phyloP scores from a whole-genome alignment of 306 rosid genomes.

The Fragaria iinumae region DNA sequence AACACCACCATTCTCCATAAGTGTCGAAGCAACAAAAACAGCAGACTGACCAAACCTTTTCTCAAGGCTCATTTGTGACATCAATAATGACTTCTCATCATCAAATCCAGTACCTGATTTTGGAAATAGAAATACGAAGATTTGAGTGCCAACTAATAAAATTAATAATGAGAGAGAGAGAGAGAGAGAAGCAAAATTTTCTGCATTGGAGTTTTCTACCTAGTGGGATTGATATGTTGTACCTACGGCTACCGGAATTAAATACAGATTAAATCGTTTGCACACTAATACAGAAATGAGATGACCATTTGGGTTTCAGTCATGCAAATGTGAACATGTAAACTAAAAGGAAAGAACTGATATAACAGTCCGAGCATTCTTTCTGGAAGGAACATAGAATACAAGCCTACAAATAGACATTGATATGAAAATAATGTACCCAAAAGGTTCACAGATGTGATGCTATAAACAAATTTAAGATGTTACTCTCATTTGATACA shows the following conservation, averaged over 20 bases:
- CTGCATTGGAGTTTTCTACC: not conserved
- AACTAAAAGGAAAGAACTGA: not conserved
- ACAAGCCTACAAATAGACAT: not conserved
- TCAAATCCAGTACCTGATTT: conserved; percentile 83
- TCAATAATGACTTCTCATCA: conserved; percentile 77
- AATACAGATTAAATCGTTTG: not conserved
- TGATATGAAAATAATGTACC: not conserved
- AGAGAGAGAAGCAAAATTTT: not conserved
- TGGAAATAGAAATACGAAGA: not conserved
- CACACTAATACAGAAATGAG: not conserved
- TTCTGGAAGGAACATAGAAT: not conserved
- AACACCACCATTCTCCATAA: conserved; percentile 98
- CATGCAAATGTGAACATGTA: not conserved
- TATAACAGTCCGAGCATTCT: not conserved
- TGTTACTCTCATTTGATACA: not conserved
- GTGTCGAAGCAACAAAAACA: conserved; percentile 91
- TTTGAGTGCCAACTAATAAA: conserved; percentile 1
- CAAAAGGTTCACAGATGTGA: not conserved
- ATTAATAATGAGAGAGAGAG: conserved; percentile 6
- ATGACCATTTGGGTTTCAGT: not conserved
- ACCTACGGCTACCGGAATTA: not conserved
- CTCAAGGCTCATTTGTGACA: conserved; percentile 96
- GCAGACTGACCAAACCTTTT: conserved; percentile 91
- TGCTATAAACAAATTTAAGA: not conserved
- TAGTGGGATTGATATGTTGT: not conserved